Conservation (phyloP, 2,329 filamentous ascomycete species). For the Penicillium sp. region DNA sequence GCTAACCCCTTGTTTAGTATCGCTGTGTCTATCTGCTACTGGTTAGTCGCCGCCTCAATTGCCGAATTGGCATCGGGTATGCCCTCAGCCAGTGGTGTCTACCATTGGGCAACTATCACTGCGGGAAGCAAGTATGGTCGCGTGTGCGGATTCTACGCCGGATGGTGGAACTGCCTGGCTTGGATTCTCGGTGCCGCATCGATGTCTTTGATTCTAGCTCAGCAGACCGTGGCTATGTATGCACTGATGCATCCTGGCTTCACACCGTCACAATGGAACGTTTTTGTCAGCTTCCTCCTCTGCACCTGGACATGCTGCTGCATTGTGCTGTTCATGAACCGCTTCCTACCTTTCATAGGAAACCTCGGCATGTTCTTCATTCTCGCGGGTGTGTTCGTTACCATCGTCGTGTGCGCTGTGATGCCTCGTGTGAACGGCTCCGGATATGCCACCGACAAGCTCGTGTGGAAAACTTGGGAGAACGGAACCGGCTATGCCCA, state of each 20-base stretch:
- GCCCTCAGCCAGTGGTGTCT: constrained; percentile 60
- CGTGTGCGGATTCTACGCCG: constrained; percentile 48
- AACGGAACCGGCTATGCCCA: constrained; percentile 45
- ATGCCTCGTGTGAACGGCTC: constrained; percentile 51
- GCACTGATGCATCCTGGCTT: constrained; percentile 57
- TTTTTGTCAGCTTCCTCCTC: constrained; percentile 58
- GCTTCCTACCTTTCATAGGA: constrained; percentile 51
- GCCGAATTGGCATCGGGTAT: constrained; percentile 62
- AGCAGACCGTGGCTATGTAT: constrained; percentile 62
- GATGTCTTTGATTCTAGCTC: constrained; percentile 58
- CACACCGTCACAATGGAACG: constrained; percentile 54
- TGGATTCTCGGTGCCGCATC: constrained; percentile 64
- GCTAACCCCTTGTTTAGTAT: constrained; percentile 32
- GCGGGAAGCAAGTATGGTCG: constrained; percentile 54
- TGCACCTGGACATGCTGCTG: constrained; percentile 54
- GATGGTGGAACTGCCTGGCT: constrained; percentile 46
- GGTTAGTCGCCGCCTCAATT: constrained; percentile 57
- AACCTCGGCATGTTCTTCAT: constrained; percentile 58
- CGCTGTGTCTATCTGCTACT: constrained; percentile 53
- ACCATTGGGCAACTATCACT: constrained; percentile 61
- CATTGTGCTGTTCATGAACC: constrained; percentile 58
- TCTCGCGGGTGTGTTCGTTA: constrained; percentile 51
- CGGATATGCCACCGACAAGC: constrained; percentile 49
- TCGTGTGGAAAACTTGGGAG: constrained; percentile 58
- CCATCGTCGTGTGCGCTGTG: constrained; percentile 53